Evolutionary conservation across 78 protist species (phyloP).

Genomic region (Polysphondylium violaceum): DNA sequence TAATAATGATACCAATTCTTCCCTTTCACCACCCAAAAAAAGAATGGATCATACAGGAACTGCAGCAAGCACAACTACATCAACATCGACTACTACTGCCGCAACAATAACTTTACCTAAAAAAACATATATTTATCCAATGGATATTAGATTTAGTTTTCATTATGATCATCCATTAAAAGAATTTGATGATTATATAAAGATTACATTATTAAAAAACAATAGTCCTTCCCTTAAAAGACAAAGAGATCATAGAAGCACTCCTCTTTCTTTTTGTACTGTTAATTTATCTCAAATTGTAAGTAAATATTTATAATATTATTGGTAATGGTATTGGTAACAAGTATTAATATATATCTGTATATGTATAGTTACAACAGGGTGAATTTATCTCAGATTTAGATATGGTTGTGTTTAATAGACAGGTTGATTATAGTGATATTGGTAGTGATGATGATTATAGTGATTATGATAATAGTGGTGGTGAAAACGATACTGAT

Average conservation of each 20-base stretch:
- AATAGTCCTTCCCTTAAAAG: not conserved
- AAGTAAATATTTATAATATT: not conserved
- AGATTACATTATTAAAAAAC: slow-evolving; percentile 43
- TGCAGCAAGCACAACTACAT: not conserved
- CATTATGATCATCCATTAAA: slow-evolving; percentile 72
- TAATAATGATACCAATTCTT: not conserved
- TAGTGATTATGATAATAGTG: slow-evolving; percentile 7
- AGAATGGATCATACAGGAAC: too few relatives aligned
- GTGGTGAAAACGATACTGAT: not conserved
- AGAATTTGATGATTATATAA: slow-evolving; percentile 47
- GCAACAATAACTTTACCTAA: not conserved
- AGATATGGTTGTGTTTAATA: slow-evolving; percentile 21
- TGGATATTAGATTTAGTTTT: slow-evolving; percentile 67
- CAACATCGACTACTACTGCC: not conserved
- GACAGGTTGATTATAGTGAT: not conserved
- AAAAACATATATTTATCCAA: slow-evolving; percentile 46
- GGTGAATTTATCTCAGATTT: slow-evolving; percentile 69
- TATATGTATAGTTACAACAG: slow-evolving; percentile 52
- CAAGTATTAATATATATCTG: not conserved
- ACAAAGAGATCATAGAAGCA: slow-evolving; percentile 14
- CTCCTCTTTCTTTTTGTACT: slow-evolving; percentile 23
- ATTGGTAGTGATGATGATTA: not conserved
- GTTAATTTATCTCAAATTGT: slow-evolving; percentile 63
- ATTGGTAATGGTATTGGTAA: not conserved
- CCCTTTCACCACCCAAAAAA: slow-evolving; percentile 11